Conservation (phyloP, 106 monocot genomes). For the Chionographis japonica region DNA sequence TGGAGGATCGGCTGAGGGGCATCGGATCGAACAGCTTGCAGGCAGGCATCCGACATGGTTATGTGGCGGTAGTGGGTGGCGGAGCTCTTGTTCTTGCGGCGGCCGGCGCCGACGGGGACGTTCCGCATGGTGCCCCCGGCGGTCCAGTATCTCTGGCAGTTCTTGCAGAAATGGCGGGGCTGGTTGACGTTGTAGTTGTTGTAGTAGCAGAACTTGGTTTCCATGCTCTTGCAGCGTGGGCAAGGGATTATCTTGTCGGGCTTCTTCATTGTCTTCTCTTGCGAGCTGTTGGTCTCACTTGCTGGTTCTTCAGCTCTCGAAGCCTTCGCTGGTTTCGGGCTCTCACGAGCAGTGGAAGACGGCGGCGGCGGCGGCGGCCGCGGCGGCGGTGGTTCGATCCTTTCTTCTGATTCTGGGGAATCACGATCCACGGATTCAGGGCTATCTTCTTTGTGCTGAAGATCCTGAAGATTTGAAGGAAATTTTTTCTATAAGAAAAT, state of each 20-base stretch:
- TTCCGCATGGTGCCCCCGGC: constrained; percentile 87
- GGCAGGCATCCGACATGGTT: constrained; percentile 3
- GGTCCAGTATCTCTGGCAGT: constrained; percentile 95
- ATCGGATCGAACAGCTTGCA: not conserved
- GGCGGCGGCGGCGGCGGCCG: not conserved
- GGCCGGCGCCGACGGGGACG: constrained; percentile 84
- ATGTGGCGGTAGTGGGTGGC: constrained; percentile 6
- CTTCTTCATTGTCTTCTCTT: constrained; percentile 42
- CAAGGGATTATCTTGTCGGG: constrained; percentile 79
- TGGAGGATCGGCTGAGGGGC: constrained; percentile 4
- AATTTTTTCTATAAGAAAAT: no score
- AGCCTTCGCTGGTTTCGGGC: not conserved
- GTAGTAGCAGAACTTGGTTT: constrained; percentile 96
- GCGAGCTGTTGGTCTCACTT: not conserved
- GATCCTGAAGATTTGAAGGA: constrained; percentile 9
- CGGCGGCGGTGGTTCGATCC: not conserved
- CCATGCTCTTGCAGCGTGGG: constrained; percentile 69
- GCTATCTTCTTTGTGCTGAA: not conserved
- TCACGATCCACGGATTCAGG: constrained; percentile 1
- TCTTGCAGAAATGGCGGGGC: constrained; percentile 91
- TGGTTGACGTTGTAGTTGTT: constrained; percentile 97
- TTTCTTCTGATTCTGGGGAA: constrained; percentile 13
- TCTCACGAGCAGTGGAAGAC: constrained; percentile 3
- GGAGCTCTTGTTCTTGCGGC: constrained; percentile 69
- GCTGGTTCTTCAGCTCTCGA: constrained; percentile 13